Evolutionary conservation across 345 rosid genomes (phyloP), one percentile per base, ranked within the genome.

Genomic region (Citrus mangshanensis): DNA sequence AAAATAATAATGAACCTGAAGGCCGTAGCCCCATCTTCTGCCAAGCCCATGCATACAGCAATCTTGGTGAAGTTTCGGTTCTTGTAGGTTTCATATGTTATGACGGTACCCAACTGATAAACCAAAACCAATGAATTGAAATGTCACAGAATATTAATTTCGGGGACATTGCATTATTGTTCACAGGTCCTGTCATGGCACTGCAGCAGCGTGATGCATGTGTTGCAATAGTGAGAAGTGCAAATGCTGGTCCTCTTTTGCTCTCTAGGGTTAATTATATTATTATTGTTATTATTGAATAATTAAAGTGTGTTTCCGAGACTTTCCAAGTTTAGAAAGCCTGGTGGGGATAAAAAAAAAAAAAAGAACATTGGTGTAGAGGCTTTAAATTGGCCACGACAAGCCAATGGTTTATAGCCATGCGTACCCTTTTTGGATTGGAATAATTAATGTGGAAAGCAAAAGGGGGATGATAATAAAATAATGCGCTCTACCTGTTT

Each of bases 311-410:
- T 14, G 56, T 46, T 74, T 73, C 6, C 22, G 4, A 35, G 55
- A 69, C 28, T 61, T 82, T 54, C 81, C 68, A 30, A 69, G 79
- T 51, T 61, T 68, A 76, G 81, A 82, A 78, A 82, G 75, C 77
- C 25, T 32, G 46, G 12, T 38, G 19, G 38, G 35, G 76, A 54
- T 12, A 34, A 38, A 3, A 1, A 21, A 5, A 35, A 5, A 34
- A 30, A 32, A 32, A 30, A 3, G 0, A 32, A 32, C 4, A 30
- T 34, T 3, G 7, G n/a, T 9, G 4, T 28, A 19, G 35, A 61
- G 34, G 16, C 42, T 28, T 62, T 7, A 70, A 61, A 69, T 62
- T 62, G 76, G 68, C 40, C 75, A 81, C 46, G 71, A 73, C 75
- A 77, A 49, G 14, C 68, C 74, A 73, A 56, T 68, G 73, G 76